Base-by-base conservation (phyloP, 352 stramenopile species). In the Phytophthora cactorum region DNA sequence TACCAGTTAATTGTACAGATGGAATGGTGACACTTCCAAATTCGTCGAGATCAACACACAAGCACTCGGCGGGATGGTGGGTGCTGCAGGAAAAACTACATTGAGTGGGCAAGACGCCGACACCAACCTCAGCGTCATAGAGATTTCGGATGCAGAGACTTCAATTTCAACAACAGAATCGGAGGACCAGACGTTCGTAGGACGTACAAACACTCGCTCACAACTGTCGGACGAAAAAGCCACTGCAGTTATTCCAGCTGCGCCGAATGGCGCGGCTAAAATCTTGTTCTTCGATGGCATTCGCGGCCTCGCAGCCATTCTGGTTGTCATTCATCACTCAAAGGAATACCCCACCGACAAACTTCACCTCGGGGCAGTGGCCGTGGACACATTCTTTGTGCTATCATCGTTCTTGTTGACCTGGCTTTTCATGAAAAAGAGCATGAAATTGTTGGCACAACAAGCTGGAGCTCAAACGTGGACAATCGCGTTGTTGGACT, bases 321-420 rank as follows among this genome's bases (percentile, higher is more conserved):
- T 76, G 31, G 68, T 76, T 28, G 68, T 76, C 8, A n/a, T 58
- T 15, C 68, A 76, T 29, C 68, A 76, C 64, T 72, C 63, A 9
- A 49, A 74, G 22, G 55, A 75, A 46, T 47, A 65, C 1, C 45
- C 46, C 10, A 70, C 63, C 10, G 17, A 56, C 15, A 59, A 54
- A 15, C 36, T 63, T n/a, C 57, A 74, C 52, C 50, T 79, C 10
- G 75, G 72, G 4, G 59, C 61, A 25, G 32, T 67, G 2, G 69
- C 63, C 17, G 75, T 83, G 22, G 75, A 83, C 28, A 43, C 45
- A 5, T 81, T 83, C 60, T 81, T 83, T 49, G 75, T 83, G 52
- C 61, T 82, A 29, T 82, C 75, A 11, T 29, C 46, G 22, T 66
- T 70, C 38, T 36, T 70, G n/a, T 9, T 70, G 46, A 70, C 62